Evolutionary conservation across 345 rosid species (phyloP), one percentile per base, ranked within the genome.

Genomic region (Cardiospermum halicacabum): DNA sequence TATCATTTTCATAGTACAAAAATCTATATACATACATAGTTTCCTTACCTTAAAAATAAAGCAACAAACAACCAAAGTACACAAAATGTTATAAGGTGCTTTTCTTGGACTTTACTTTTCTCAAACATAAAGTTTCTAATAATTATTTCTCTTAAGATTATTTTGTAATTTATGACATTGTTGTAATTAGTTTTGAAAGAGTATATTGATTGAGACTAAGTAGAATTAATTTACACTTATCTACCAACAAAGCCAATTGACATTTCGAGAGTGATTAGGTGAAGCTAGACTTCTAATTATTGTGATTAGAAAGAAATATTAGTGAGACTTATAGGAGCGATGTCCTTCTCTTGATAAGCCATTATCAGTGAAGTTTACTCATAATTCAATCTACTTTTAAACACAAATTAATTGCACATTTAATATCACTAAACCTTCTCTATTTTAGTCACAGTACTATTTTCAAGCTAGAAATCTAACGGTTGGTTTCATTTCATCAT

Each of bases 101-200:
- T 83, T 62, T 47, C 88, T 81, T 83, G 16, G 70, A 9, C 64
- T 68, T 68, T 76, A 80, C 85, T 80, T 80, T 65, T 80, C 85
- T 65, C 80, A 72, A 74, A 58, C 80, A 78, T 66, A 76, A 80
- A 78, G 83, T 60, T 40, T 57, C 65, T 68, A 55, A 39, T 73
- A 9, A 74, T 49, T 45, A 21, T 10, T 55, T 50, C 22, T 36
- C 13, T 11, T 13, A 32, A 26, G 36, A 15, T 3, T 16, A 9
- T 7, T 32, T 47, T 28, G n/a, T n/a, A n/a, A n/a, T n/a, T 45
- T n/a, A 24, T 18, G 50, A 45, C 2, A 5, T 45, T n/a, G n/a
- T n/a, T n/a, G n/a, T n/a, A n/a, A 10, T n/a, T 37, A 12, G 10
- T 12, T 31, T 19, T 53, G 15, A 24, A 48, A 7, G 15, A 34